Evolutionary conservation across 768 basidiomycete species (phyloP).

Genomic region (Tephrocybe sp.): DNA sequence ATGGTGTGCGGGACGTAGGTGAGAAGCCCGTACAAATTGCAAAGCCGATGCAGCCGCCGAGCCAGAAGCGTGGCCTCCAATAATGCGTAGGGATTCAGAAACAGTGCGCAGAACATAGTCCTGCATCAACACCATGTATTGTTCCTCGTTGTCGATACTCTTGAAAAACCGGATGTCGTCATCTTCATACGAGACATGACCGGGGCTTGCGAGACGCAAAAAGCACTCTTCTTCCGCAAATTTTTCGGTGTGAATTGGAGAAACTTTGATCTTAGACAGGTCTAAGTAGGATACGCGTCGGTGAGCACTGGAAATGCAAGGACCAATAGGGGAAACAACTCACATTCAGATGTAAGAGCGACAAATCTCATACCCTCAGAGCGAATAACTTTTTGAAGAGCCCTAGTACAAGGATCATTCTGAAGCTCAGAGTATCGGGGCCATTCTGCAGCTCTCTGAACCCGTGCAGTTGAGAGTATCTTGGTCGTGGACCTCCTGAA

Average conservation of each 20-base stretch:
- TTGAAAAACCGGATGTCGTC: slow-evolving; percentile 15
- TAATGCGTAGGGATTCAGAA: slow-evolving; percentile 17
- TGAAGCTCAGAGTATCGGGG: slow-evolving; percentile 19
- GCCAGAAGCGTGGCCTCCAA: slow-evolving; percentile 3
- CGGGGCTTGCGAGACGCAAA: slow-evolving; percentile 16
- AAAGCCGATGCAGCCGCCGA: slow-evolving; percentile 12
- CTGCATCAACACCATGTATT: slow-evolving; percentile 14
- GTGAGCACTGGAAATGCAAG: not conserved
- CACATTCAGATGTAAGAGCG: not conserved
- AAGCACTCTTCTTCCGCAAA: slow-evolving; percentile 11
- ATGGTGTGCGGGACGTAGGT: slow-evolving; percentile 21
- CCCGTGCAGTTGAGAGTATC: slow-evolving; percentile 1
- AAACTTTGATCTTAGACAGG: not conserved
- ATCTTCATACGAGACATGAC: slow-evolving; percentile 15
- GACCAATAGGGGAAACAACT: slow-evolving; percentile 1
- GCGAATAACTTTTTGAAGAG: slow-evolving; percentile 5
- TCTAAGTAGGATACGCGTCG: not conserved
- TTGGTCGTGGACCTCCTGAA: slow-evolving; percentile 9
- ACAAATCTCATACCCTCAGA: slow-evolving; percentile 10
- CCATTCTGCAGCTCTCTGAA: slow-evolving; percentile 12
- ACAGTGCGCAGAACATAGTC: slow-evolving; percentile 21
- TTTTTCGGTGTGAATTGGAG: slow-evolving; percentile 4
- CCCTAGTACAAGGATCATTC: slow-evolving; percentile 8
- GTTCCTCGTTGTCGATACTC: slow-evolving; percentile 21
- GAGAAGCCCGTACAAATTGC: slow-evolving; percentile 18